These are phyloP conservation scores for Ashbya aceris DNA, from an alignment of 1,139 yeast genomes.

Conservation along the genomic window DNA sequence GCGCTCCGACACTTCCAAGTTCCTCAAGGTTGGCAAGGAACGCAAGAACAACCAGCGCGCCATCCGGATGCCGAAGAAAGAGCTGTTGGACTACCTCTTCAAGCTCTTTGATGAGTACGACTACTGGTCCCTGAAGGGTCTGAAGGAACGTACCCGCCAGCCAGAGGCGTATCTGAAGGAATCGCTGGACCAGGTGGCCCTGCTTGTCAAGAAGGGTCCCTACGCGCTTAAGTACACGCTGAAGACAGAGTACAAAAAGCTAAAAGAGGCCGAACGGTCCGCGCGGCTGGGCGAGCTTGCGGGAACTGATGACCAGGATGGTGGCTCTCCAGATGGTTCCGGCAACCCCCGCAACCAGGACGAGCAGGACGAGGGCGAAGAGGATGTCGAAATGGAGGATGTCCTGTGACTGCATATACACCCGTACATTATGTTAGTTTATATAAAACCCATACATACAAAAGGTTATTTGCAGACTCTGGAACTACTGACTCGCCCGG, in stretches of 20 bases:
- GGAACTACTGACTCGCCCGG: no score
- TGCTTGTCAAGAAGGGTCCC: constrained; percentile 87
- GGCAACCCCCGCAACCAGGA: constrained; percentile 12
- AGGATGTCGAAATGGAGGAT: constrained; percentile 37
- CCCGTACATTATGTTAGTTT: constrained; percentile 2
- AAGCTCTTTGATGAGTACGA: constrained; percentile 88
- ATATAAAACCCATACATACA: not conserved
- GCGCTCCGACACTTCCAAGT: constrained; percentile 54
- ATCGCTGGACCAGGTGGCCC: constrained; percentile 82
- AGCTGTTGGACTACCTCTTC: constrained; percentile 78
- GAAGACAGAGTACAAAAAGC: constrained; percentile 80
- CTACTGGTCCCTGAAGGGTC: constrained; percentile 92
- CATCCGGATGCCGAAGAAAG: constrained; percentile 89
- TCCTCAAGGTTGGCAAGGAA: constrained; percentile 43
- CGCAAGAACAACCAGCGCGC: constrained; percentile 54
- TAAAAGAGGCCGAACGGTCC: constrained; percentile 69
- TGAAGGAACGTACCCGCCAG: constrained; percentile 88
- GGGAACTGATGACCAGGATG: constrained; percentile 40
- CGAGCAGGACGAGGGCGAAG: constrained; percentile 29
- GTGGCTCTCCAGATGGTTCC: constrained; percentile 21
- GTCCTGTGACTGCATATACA: constrained; percentile 20
- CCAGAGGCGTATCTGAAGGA: constrained; percentile 93
- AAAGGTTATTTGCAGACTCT: no score
- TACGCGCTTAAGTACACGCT: constrained; percentile 85
- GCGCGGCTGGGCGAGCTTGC: constrained; percentile 53